phyloP scores from a whole-genome alignment of 306 rosid species.

The Prosopis cineraria region DNA sequence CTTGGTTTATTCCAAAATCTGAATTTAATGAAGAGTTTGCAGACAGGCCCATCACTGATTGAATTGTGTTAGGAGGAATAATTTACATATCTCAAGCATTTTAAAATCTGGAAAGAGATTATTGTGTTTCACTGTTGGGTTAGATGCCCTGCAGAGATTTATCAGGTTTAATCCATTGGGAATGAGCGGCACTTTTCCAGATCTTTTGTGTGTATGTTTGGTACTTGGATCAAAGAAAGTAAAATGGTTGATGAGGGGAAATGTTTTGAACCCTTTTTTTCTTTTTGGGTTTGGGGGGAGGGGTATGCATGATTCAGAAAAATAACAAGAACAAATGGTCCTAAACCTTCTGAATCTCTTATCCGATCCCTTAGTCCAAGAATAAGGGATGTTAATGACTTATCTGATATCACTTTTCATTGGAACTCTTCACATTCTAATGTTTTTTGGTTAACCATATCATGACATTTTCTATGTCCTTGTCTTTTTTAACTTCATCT shows the following conservation, averaged over 20 bases:
- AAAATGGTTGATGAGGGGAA: neutral
- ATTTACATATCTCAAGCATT: neutral
- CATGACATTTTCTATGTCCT: neutral
- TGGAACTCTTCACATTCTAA: conserved; percentile 4
- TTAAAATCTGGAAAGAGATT: neutral
- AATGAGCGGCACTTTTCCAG: neutral
- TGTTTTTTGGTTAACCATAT: conserved; percentile 4
- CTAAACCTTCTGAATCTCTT: conserved; percentile 11
- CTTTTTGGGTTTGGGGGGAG: too few species aligned
- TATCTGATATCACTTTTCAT: conserved; percentile 3
- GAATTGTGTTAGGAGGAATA: neutral
- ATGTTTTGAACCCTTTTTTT: conserved; percentile 22
- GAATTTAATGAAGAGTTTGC: neutral
- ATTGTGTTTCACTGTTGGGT: neutral
- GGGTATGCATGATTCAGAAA: neutral
- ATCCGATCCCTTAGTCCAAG: neutral
- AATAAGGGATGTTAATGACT: conserved; percentile 22
- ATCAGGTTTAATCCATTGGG: neutral
- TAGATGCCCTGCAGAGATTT: neutral
- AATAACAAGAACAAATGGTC: neutral
- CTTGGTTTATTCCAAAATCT: neutral
- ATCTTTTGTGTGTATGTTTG: conserved; percentile 16
- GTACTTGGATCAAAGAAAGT: conserved; percentile 24
- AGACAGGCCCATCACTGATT: neutral
- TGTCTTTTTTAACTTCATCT: neutral